Evolutionary conservation across 768 basidiomycete genomes (phyloP).

Genomic region (Mycena maculata): DNA sequence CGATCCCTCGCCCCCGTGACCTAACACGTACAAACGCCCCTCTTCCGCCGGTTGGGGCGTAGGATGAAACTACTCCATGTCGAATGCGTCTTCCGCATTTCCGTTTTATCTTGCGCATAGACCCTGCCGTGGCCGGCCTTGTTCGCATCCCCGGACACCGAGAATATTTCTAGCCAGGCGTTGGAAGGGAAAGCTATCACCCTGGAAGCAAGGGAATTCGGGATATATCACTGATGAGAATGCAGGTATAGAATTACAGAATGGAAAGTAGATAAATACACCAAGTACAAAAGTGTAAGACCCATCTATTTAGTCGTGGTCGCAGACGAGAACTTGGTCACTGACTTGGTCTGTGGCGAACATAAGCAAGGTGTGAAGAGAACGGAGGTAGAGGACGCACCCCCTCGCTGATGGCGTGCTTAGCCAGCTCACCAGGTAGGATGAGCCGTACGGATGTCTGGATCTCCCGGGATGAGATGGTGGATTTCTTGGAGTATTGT

Average conservation of each 20-base stretch:
- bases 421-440: conserved; percentile 94
- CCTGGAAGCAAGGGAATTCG: no score
- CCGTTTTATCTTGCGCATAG: no score
- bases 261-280: conserved; percentile 24
- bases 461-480: conserved; percentile 98
- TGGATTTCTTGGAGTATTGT: conserved; percentile 97
- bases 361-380: background rate
- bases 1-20: no score
- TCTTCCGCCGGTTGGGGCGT: no score
- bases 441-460: conserved; percentile 97
- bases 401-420: conserved; percentile 75
- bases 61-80: no score
- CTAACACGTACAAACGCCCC: no score
- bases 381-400: conserved; percentile 13
- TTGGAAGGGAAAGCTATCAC: no score
- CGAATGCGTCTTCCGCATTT: no score
- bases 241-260: conserved; percentile 8
- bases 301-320: conserved; percentile 26
- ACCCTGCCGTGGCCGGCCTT: no score
- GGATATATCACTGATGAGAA: no score
- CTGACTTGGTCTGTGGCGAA: conserved; percentile 26
- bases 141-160: no score
- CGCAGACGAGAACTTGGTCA: conserved; percentile 34
- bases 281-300: background rate
- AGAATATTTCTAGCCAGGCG: no score